A percentile compares a stretch with the other conserved stretches of the same genome.
Conservation (phyloP, 1,284 basidiomycete genomes). For the Pascua sp. region DNA sequence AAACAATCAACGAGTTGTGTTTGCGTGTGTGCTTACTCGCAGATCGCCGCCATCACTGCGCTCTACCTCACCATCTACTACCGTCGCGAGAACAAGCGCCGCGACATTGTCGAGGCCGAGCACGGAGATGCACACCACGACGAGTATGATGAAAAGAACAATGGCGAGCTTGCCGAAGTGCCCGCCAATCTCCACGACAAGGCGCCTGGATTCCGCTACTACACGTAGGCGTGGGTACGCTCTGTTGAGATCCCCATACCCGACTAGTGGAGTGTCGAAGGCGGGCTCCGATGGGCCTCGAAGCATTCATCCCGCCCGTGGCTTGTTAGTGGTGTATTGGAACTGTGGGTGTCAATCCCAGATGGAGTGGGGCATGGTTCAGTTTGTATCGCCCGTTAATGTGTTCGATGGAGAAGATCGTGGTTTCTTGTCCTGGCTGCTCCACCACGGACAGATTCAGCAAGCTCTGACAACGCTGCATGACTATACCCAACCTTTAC, state of each 20-base stretch:
- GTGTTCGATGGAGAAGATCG: too few relatives aligned
- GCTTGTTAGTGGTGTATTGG: too few relatives aligned
- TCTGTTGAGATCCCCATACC: not conserved
- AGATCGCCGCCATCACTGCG: conserved; percentile 6
- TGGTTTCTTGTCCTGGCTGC: too few relatives aligned
- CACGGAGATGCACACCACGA: not conserved
- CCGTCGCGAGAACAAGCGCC: conserved; percentile 4
- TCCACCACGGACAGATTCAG: too few relatives aligned
- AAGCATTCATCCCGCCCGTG: not conserved
- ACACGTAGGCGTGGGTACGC: not conserved
- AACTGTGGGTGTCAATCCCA: too few relatives aligned
- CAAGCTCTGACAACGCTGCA: too few relatives aligned
- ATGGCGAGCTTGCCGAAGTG: conserved; percentile 1
- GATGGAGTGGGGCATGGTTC: too few relatives aligned
- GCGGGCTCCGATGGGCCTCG: too few relatives aligned
- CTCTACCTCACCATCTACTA: conserved; percentile 12
- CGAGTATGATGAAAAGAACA: not conserved
- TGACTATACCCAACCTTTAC: too few relatives aligned
- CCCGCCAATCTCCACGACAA: conserved; percentile 10
- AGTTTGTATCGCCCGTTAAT: too few relatives aligned
- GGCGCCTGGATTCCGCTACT: conserved; percentile 16
- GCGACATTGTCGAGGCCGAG: conserved; percentile 3
- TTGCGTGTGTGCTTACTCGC: not conserved
- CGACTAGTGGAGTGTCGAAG: not conserved
- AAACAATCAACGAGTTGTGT: not conserved